Conservation (phyloP, 2,329 filamentous ascomycete genomes). For the Pestalotiopsis sp. region DNA sequence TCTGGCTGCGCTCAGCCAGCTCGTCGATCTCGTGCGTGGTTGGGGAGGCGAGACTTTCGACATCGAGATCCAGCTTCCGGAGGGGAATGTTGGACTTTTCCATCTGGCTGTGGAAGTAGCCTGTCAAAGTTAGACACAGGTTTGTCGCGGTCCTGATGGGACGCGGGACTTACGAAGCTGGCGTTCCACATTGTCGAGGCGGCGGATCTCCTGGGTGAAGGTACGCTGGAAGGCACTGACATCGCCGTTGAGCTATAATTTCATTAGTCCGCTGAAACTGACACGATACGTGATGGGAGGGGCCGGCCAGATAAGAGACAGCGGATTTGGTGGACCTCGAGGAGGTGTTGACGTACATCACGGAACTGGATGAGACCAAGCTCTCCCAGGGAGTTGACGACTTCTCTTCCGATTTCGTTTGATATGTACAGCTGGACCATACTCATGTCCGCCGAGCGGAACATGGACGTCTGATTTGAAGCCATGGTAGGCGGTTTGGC, state of each 20-base stretch:
- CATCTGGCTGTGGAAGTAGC: slow-evolving; percentile 95
- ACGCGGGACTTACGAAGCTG: slow-evolving; percentile 76
- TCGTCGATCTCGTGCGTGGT: slow-evolving; percentile 96
- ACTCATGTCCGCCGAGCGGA: slow-evolving; percentile 99
- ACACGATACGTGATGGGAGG: too few relatives aligned
- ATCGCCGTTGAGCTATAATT: slow-evolving; percentile 79
- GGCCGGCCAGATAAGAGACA: neutral
- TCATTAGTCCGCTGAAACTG: slow-evolving; percentile 15
- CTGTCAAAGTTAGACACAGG: slow-evolving; percentile 46
- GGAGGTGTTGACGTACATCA: slow-evolving; percentile 67
- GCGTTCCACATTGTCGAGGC: slow-evolving; percentile 96
- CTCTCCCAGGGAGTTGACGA: slow-evolving; percentile 94
- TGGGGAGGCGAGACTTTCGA: slow-evolving; percentile 81
- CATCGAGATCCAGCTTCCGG: slow-evolving; percentile 88
- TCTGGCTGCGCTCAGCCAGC: slow-evolving; percentile 87
- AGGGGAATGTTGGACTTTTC: slow-evolving; percentile 87
- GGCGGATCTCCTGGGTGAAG: slow-evolving; percentile 95
- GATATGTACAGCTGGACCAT: slow-evolving; percentile 99
- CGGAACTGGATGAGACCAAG: slow-evolving; percentile 95
- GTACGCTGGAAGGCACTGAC: slow-evolving; percentile 94
- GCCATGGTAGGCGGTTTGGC: slow-evolving; percentile 51
- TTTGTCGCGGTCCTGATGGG: slow-evolving; percentile 7
- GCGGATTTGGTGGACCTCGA: slow-evolving; percentile 18
- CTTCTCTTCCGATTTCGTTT: slow-evolving; percentile 97
- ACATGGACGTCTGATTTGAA: slow-evolving; percentile 83